phyloP scores from a whole-genome alignment of 352 stramenopile species.

The Pythium aquatile region DNA sequence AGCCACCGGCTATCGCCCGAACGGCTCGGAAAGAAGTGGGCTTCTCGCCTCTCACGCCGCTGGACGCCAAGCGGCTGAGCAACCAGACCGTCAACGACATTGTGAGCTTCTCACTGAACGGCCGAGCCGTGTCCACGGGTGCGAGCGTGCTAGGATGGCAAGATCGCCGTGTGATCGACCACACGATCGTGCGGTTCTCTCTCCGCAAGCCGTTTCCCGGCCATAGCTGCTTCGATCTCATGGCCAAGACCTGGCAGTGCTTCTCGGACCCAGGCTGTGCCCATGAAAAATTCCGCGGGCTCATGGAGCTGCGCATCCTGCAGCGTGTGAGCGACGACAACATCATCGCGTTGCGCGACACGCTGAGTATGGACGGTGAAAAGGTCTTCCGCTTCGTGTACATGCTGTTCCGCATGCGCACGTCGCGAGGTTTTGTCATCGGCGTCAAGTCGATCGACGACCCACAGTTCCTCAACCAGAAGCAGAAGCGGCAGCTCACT shows the following conservation, averaged over 20 bases:
- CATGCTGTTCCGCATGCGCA: conserved; percentile 70
- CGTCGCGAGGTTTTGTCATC: conserved; percentile 59
- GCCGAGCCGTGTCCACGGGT: conserved; percentile 44
- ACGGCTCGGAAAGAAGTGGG: conserved; percentile 46
- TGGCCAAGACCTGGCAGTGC: conserved; percentile 68
- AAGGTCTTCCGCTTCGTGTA: conserved; percentile 68
- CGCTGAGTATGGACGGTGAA: conserved; percentile 34
- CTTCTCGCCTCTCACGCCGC: conserved; percentile 39
- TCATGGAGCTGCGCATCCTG: conserved; percentile 62
- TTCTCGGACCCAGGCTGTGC: conserved; percentile 63
- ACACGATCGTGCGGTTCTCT: conserved; percentile 59
- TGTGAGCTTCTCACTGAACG: conserved; percentile 52
- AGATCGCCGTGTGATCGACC: conserved; percentile 56
- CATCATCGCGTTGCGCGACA: conserved; percentile 63
- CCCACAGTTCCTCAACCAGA: conserved; percentile 25
- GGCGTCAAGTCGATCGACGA: conserved; percentile 58
- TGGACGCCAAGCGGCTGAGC: conserved; percentile 36
- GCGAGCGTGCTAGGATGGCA: conserved; percentile 63
- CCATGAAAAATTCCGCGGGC: conserved; percentile 54
- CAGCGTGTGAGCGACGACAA: conserved; percentile 72
- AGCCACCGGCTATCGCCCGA: conserved; percentile 31
- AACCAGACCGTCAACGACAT: conserved; percentile 50
- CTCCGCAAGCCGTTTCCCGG: conserved; percentile 55
- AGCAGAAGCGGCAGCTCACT: conserved; percentile 24
- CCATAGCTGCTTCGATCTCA: conserved; percentile 39